Evolutionary conservation across 805 yeast genomes (phyloP).

Genomic region (Candida andamanensis): DNA sequence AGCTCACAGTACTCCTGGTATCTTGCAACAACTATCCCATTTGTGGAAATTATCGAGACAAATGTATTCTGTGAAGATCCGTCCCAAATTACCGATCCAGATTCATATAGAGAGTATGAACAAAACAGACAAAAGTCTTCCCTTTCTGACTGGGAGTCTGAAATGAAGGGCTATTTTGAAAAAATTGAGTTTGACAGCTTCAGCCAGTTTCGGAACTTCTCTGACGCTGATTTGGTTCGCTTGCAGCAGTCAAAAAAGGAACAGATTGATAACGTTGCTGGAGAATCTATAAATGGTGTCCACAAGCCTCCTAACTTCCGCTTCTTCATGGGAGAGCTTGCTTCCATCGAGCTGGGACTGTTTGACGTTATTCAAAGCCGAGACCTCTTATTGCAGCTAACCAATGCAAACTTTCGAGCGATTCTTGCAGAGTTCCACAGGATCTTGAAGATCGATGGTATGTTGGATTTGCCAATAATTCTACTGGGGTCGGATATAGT

Average conservation of each 20-base stretch:
- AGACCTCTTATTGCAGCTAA: conserved; percentile 31
- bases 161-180: conserved; percentile 16
- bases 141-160: conserved; percentile 21
- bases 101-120: conserved; percentile 13
- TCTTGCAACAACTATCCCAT: conserved; percentile 32
- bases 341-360: conserved; percentile 21
- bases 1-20: conserved; percentile 36
- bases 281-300: conserved; percentile 3
- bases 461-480: conserved; percentile 27
- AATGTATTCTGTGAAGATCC: conserved; percentile 24
- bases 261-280: too few species aligned
- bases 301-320: conserved; percentile 30
- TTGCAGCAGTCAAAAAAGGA: conserved; percentile 5
- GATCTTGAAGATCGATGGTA: conserved; percentile 31
- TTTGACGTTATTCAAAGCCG: conserved; percentile 35
- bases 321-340: conserved; percentile 20
- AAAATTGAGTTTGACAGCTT: conserved; percentile 17
- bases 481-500: conserved; percentile 13
- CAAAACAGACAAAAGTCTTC: conserved; percentile 10
- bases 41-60: conserved; percentile 30
- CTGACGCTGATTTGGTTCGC: conserved; percentile 8
- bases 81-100: conserved; percentile 13
- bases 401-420: conserved; percentile 19
- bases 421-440: conserved; percentile 30
- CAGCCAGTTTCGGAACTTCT: conserved; percentile 12